Percentiles rank a stretch among this genome's conserved stretches.
Conservation (phyloP, 371 early-diverging fungal species). For the Chytridiales sp. region DNA sequence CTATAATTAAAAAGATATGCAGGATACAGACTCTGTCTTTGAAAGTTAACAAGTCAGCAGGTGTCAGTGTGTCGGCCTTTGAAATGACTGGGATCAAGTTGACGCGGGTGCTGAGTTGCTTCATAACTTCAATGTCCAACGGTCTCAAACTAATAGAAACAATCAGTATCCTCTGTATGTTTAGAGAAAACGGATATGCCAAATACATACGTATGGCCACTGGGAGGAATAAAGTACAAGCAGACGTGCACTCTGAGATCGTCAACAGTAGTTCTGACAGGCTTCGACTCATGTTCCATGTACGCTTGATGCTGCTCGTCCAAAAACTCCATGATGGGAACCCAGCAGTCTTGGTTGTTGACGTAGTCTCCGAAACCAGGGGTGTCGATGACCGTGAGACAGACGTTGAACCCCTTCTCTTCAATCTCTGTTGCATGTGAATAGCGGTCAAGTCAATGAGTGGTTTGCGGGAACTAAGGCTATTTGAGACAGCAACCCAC, state of each 20-base stretch:
- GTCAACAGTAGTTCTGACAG: slow-evolving; percentile 73
- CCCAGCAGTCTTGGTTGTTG: slow-evolving; percentile 90
- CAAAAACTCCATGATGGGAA: slow-evolving; percentile 93
- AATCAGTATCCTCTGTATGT: background rate
- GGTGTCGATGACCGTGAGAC: slow-evolving; percentile 86
- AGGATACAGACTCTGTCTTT: slow-evolving; percentile 62
- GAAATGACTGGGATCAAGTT: slow-evolving; percentile 93
- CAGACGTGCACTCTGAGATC: slow-evolving; percentile 92
- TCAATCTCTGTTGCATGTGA: slow-evolving; percentile 69
- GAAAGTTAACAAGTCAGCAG: slow-evolving; percentile 74
- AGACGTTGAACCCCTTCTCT: slow-evolving; percentile 94
- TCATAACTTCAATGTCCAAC: slow-evolving; percentile 87
- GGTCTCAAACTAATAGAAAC: slow-evolving; percentile 61
- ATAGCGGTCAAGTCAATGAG: too few relatives aligned
- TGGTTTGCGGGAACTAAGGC: too few relatives aligned
- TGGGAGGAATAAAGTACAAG: slow-evolving; percentile 85
- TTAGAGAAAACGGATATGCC: background rate
- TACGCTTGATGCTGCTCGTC: slow-evolving; percentile 93
- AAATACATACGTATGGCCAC: slow-evolving; percentile 74
- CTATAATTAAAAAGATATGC: slow-evolving; percentile 9
- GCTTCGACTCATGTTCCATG: slow-evolving; percentile 80
- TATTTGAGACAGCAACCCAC: slow-evolving; percentile 54
- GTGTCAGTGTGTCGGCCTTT: slow-evolving; percentile 91
- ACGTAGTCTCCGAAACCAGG: slow-evolving; percentile 92
- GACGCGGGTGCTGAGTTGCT: slow-evolving; percentile 76